Percentiles rank a stretch among this genome's conserved stretches.
Evolutionary conservation across 2,329 filamentous ascomycete genomes (phyloP).

Genomic region (Cercospora sesami): DNA sequence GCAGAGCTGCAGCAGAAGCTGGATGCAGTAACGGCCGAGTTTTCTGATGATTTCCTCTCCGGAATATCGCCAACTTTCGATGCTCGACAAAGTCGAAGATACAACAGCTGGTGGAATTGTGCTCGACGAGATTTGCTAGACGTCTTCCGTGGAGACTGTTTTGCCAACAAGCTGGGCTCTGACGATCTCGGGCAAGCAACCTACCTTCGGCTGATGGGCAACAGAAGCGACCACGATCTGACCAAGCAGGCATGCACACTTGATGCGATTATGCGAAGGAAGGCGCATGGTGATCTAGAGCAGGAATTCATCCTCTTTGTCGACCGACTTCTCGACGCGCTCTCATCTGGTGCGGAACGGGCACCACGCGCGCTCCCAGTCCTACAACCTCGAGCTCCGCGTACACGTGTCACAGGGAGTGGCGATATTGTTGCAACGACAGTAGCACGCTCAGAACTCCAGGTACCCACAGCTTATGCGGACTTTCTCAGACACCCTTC

Average conservation of each 20-base stretch:
- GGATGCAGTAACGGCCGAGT: background rate
- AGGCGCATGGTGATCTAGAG: background rate
- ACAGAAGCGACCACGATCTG: background rate
- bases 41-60: background rate
- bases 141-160: background rate
- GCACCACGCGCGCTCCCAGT: background rate
- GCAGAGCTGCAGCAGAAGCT: background rate
- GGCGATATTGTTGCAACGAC: background rate
- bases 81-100: background rate
- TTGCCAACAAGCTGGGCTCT: background rate
- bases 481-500: background rate
- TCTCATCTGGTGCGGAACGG: background rate
- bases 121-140: background rate
- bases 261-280: background rate
- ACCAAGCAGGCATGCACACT: background rate
- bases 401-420: background rate
- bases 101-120: background rate
- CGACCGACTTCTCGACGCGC: background rate
- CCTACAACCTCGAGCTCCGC: background rate
- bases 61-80: background rate
- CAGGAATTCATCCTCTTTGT: background rate
- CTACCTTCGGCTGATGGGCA: background rate
- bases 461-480: background rate
- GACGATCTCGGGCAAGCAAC: background rate
- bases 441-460: background rate